Evolutionary conservation across 345 rosid genomes (phyloP).

Genomic region (Brassica juncea): DNA sequence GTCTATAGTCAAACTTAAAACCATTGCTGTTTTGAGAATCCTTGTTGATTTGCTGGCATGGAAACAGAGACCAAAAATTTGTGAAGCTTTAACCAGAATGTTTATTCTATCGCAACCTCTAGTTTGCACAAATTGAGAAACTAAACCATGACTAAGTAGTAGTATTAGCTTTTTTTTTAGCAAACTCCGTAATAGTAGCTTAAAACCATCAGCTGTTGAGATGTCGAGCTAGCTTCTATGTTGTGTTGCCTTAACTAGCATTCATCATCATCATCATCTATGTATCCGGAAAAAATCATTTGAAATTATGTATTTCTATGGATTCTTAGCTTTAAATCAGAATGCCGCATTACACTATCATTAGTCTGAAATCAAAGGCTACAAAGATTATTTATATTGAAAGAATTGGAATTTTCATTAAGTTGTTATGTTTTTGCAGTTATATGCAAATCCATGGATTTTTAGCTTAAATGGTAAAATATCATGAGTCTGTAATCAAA

Average conservation of each 20-base stretch:
- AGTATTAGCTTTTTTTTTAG: not conserved
- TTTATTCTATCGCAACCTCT: not conserved
- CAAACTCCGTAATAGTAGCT: not conserved
- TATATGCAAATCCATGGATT: too few species aligned
- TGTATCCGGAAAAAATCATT: conserved; percentile 4
- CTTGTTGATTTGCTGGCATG: conserved; percentile 11
- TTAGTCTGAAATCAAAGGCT: not conserved
- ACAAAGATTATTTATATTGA: not conserved
- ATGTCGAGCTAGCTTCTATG: conserved; percentile 6
- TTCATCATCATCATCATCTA: conserved; percentile 24
- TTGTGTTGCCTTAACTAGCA: conserved; percentile 1
- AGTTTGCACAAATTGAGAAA: conserved; percentile 1
- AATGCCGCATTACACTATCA: not conserved
- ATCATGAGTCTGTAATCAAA: too few species aligned
- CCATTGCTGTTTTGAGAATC: not conserved
- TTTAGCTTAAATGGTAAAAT: too few species aligned
- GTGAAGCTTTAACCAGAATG: not conserved
- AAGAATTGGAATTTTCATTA: too few species aligned
- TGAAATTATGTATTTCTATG: not conserved
- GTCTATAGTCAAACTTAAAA: conserved; percentile 16
- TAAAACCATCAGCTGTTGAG: conserved; percentile 5
- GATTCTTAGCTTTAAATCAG: conserved; percentile 12
- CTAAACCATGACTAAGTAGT: not conserved
- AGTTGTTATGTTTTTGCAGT: too few species aligned
- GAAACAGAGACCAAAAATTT: conserved; percentile 23